phyloP scores from a whole-genome alignment of 805 yeast species.

The Myxozyma melibiosi region DNA sequence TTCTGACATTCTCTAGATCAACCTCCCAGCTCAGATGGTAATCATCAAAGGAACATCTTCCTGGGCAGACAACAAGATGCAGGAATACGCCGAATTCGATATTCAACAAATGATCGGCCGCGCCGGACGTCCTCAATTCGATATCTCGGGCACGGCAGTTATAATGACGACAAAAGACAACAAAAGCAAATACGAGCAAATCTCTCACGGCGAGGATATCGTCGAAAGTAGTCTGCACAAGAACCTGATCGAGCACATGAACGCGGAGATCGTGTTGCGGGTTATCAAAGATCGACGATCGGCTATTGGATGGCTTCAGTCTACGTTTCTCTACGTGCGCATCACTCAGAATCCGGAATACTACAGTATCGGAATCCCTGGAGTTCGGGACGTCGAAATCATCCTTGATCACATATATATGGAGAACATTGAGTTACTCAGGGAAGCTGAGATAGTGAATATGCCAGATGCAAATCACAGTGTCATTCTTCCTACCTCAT shows the following conservation, averaged over 20 bases:
- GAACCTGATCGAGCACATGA: slow-evolving; percentile 36
- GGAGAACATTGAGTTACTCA: slow-evolving; percentile 42
- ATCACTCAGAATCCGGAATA: slow-evolving; percentile 46
- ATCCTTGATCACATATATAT: slow-evolving; percentile 45
- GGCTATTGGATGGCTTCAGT: slow-evolving; percentile 52
- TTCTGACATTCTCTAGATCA: slow-evolving; percentile 36
- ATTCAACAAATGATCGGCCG: slow-evolving; percentile 66
- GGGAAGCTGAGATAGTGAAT: slow-evolving; percentile 41
- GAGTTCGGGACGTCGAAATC: slow-evolving; percentile 40
- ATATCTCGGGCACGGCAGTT: slow-evolving; percentile 42
- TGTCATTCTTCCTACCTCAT: slow-evolving; percentile 43
- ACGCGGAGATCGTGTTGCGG: slow-evolving; percentile 50
- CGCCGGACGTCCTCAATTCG: slow-evolving; percentile 62
- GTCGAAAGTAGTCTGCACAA: slow-evolving; percentile 48
- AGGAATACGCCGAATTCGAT: slow-evolving; percentile 59
- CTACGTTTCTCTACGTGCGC: slow-evolving; percentile 55
- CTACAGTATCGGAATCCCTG: slow-evolving; percentile 42
- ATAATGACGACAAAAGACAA: slow-evolving; percentile 49
- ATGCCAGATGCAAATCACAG: slow-evolving; percentile 8
- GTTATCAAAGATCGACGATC: slow-evolving; percentile 45
- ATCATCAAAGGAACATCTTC: slow-evolving; percentile 61
- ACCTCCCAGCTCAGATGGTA: slow-evolving; percentile 62
- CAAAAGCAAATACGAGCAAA: slow-evolving; percentile 46
- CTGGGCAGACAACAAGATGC: slow-evolving; percentile 49
- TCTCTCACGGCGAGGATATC: slow-evolving; percentile 48